Percentiles rank a stretch among this genome's conserved stretches.
phyloP scores from a whole-genome alignment of 345 rosid species.

The Eucalyptus shirleyi region DNA sequence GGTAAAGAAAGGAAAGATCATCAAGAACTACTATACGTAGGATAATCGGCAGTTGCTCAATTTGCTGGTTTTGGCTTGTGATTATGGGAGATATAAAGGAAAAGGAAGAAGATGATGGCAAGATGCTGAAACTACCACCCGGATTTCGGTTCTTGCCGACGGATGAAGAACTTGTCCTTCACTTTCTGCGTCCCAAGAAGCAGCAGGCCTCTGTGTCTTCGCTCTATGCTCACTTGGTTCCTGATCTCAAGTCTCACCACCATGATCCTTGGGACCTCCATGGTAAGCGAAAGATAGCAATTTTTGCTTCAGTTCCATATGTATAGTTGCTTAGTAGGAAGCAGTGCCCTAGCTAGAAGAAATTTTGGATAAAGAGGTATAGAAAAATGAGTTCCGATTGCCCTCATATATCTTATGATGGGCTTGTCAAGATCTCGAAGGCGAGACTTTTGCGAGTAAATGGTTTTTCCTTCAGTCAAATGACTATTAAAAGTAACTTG shows the following conservation, averaged over 20 bases:
- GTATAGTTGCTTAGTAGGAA: neutral
- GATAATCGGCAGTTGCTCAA: neutral
- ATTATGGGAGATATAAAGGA: neutral
- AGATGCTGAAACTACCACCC: conserved; percentile 21
- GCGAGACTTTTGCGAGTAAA: neutral
- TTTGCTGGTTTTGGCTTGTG: neutral
- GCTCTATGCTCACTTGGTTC: conserved; percentile 13
- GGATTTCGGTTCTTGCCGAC: conserved; percentile 32
- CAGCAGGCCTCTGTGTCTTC: neutral
- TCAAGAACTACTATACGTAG: neutral
- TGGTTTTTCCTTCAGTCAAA: neutral
- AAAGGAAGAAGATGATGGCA: neutral
- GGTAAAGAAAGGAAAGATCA: neutral
- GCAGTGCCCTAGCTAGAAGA: neutral
- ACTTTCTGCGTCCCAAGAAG: conserved; percentile 24
- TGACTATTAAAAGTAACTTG: neutral
- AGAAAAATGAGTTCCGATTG: neutral
- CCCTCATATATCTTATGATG: neutral
- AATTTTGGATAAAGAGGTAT: neutral
- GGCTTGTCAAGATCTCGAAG: neutral
- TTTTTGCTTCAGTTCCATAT: neutral
- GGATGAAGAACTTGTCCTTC: conserved; percentile 37
- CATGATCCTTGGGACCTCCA: conserved; percentile 29
- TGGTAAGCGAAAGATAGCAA: neutral
- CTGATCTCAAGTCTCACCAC: conserved; percentile 6